phyloP scores from a whole-genome alignment of 768 basidiomycete genomes.

The Auricularia cornea region DNA sequence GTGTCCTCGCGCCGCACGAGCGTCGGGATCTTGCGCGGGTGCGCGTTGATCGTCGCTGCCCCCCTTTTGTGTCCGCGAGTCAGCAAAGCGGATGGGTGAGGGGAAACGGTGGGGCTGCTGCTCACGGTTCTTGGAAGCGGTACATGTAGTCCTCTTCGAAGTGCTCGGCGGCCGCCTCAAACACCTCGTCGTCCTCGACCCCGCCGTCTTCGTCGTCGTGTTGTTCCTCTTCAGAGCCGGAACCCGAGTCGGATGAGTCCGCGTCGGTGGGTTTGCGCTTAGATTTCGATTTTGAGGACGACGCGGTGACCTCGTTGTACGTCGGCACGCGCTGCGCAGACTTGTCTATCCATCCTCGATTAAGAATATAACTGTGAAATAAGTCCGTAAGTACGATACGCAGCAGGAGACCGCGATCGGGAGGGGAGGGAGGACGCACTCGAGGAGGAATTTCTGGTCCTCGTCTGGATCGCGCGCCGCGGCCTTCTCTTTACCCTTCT shows the following conservation, averaged over 20 bases:
- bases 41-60: slow-evolving; percentile 55
- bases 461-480: slow-evolving; percentile 40
- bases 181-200: slow-evolving; percentile 10
- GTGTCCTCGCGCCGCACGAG: slow-evolving; percentile 64
- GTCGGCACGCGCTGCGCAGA: slow-evolving; percentile 69
- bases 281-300: slow-evolving; percentile 22
- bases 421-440: slow-evolving; percentile 43
- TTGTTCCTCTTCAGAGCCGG: slow-evolving; percentile 11
- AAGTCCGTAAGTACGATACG: neutral
- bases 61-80: too few species aligned
- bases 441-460: slow-evolving; percentile 84
- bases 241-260: slow-evolving; percentile 4
- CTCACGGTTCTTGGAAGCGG: slow-evolving; percentile 92
- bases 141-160: slow-evolving; percentile 98
- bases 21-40: slow-evolving; percentile 54
- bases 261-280: neutral
- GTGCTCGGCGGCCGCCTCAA: slow-evolving; percentile 40
- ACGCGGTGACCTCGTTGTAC: slow-evolving; percentile 65
- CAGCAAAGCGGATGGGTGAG: too few species aligned
- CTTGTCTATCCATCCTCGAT: slow-evolving; percentile 94
- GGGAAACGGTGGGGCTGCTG: too few species aligned
- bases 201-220: slow-evolving; percentile 10
- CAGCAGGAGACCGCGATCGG: slow-evolving; percentile 1
- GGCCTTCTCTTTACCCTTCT: slow-evolving; percentile 22
- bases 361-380: slow-evolving; percentile 75